These are phyloP conservation scores for Endothia cerciana DNA, from an alignment of 2,329 filamentous ascomycete species.

Conservation along the genomic window DNA sequence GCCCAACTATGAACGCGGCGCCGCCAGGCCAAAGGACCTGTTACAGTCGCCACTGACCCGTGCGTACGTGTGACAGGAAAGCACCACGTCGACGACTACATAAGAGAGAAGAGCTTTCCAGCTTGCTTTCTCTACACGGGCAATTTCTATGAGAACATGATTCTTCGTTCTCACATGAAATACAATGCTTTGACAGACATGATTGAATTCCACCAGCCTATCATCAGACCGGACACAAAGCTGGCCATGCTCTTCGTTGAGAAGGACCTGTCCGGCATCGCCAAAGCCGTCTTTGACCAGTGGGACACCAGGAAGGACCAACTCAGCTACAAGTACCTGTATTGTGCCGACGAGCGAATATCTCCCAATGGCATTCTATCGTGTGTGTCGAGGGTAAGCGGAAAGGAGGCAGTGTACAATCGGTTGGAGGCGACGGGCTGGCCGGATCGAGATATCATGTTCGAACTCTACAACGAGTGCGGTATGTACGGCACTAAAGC, in stretches of 20 bases:
- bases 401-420: slow-evolving; percentile 11
- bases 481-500: slow-evolving; percentile 16
- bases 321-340: slow-evolving; percentile 17
- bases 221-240: slow-evolving; percentile 20
- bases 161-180: slow-evolving; percentile 24
- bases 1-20: too few species aligned
- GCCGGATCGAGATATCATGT: slow-evolving; percentile 23
- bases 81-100: slow-evolving; percentile 24
- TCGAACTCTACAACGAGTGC: slow-evolving; percentile 19
- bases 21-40: background rate
- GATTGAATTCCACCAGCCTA: slow-evolving; percentile 22
- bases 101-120: slow-evolving; percentile 11
- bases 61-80: slow-evolving; percentile 6
- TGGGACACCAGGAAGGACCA: slow-evolving; percentile 17
- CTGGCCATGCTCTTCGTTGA: slow-evolving; percentile 29
- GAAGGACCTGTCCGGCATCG: slow-evolving; percentile 23
- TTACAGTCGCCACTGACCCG: background rate
- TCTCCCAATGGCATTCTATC: slow-evolving; percentile 13
- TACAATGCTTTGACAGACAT: slow-evolving; percentile 18
- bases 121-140: slow-evolving; percentile 26
- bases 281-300: slow-evolving; percentile 22
- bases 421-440: slow-evolving; percentile 20
- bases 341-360: slow-evolving; percentile 14
- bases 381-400: slow-evolving; percentile 16
- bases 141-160: slow-evolving; percentile 26